Base-by-base conservation (phyloP, 2,329 filamentous ascomycete genomes). In the Pseudogymnoascus sp. region DNA sequence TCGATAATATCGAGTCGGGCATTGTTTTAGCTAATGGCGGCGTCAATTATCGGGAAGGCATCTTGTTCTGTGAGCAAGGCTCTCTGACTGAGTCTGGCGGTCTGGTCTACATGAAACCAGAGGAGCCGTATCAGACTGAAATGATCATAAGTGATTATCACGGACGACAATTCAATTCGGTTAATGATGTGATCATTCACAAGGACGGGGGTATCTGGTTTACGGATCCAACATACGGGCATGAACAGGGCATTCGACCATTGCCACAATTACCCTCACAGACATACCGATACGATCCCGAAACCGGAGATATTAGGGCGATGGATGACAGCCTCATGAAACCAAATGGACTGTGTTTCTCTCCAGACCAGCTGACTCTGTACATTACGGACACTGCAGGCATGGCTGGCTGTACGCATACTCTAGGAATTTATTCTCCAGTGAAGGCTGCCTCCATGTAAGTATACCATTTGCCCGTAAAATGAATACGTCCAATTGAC, bases 161-260 rank as follows among this genome's bases (percentile, higher is more conserved):
- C 60, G 83, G 84, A 16, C 78, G 83, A 2, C 77, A 18, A 42
- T 87, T 86, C 73, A 84, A 80, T 70, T 85, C 83, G 0, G 72
- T 85, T 10, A 86, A 86, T 66, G 84, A 87, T 65, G 76, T 83
- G 0, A 76, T 78, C 1, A 78, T 85, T 66, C 77, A 83, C 31
- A 70, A 72, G 10, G 84, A 80, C 63, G 77, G 78, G n/a, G 79
- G 83, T 25, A 74, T 87, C n/a, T 88, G 85, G 75, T 87, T 88
- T 68, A 87, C 84, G 1, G 84, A 88, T 64, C 80, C 82, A 0
- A 76, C 79, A 6, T 87, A 87, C 66, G 85, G 83, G 2, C 82
- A 77, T 65, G 75, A 82, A 44, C 84, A 87, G 68, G 76, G 82
- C 23, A 86, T 87, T 67, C 77, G 84, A 0, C 80, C 80, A 0